Base-by-base conservation (phyloP, 805 yeast species). In the Wickerhamomyces strasburgensis region DNA sequence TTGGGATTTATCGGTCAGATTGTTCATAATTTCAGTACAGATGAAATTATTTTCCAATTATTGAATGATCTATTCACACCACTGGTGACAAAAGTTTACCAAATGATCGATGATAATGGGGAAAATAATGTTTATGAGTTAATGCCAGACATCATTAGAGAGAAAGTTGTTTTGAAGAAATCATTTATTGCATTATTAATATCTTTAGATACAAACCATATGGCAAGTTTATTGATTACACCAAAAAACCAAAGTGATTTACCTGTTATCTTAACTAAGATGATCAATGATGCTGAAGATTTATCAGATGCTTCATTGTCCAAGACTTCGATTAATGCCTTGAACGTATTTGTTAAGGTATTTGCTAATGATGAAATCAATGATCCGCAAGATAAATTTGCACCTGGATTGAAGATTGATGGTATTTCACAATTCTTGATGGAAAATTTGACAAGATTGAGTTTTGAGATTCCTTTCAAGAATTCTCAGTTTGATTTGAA, bases 1-100 rank as follows among this genome's bases (percentile, higher is more conserved):
- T 63, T 88, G 38, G 74, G 90, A 27, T 90, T 93, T 57, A 63
- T 93, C 43, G 89, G 95, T 5, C 98, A 93, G 61, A 74, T 93
- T 43, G 75, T 84, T 35, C 97, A 90, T 57, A 74, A 70, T 46
- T 87, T 81, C 61, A 74, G 77, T 52, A 68, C 68, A 31, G 80
- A 84, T 48, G 78, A 74, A 29, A 72, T 69, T 30, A 76, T 88
- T 37, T 87, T 84, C 58, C 78, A 78, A 48, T 65, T 90, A 60
- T 67, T 90, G 45, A 78, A 83, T 51, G 79, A 80, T 38, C 64
- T 93, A 42, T 57, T 87, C 40, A 65, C 84, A 1, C 95, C 96
- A n/a, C 68, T 89, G 34, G 64, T 84, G 19, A 67, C 68, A 35
- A 84, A 84, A 51, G 69, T 84, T 7, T 76, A 79, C 49, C 65